Conservation (phyloP, 805 yeast genomes). For the Wickerhamomyces pijperi region DNA sequence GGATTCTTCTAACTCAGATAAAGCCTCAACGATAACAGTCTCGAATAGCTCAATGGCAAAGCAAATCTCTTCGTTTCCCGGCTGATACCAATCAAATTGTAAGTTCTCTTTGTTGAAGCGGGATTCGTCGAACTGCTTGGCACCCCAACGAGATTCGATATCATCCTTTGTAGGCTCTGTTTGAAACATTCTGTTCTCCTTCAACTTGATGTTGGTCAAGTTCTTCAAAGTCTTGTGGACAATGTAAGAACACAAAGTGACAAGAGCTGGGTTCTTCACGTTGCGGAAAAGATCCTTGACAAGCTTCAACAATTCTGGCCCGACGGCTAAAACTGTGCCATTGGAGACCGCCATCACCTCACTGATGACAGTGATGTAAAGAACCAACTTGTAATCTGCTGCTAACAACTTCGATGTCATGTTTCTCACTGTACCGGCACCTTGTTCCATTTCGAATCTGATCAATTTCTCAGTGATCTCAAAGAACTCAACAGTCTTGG, state of each 20-base stretch:
- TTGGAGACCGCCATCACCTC: slow-evolving; percentile 65
- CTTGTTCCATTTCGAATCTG: slow-evolving; percentile 55
- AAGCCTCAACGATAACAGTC: slow-evolving; percentile 31
- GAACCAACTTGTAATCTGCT: slow-evolving; percentile 66
- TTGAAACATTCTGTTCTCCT: slow-evolving; percentile 43
- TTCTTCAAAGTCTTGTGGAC: slow-evolving; percentile 59
- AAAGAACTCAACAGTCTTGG: slow-evolving; percentile 17
- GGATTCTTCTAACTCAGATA: slow-evolving; percentile 29
- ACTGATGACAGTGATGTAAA: slow-evolving; percentile 60
- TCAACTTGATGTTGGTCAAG: slow-evolving; percentile 46
- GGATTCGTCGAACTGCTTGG: slow-evolving; percentile 42
- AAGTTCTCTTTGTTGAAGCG: slow-evolving; percentile 40
- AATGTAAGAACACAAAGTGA: slow-evolving; percentile 47
- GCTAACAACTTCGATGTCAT: slow-evolving; percentile 55
- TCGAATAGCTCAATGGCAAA: slow-evolving; percentile 54
- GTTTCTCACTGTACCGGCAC: slow-evolving; percentile 69
- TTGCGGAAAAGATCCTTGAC: slow-evolving; percentile 18
- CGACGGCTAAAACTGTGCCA: slow-evolving; percentile 30
- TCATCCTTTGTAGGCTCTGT: slow-evolving; percentile 26
- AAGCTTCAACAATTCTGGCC: slow-evolving; percentile 32
- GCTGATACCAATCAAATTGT: slow-evolving; percentile 66
- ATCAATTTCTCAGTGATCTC: slow-evolving; percentile 30
- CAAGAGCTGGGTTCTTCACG: slow-evolving; percentile 41
- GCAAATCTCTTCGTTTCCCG: slow-evolving; percentile 41
- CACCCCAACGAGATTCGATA: slow-evolving; percentile 60